Conservation (phyloP, 495 filamentous ascomycete species). For the Lentithecium fluviatile region DNA sequence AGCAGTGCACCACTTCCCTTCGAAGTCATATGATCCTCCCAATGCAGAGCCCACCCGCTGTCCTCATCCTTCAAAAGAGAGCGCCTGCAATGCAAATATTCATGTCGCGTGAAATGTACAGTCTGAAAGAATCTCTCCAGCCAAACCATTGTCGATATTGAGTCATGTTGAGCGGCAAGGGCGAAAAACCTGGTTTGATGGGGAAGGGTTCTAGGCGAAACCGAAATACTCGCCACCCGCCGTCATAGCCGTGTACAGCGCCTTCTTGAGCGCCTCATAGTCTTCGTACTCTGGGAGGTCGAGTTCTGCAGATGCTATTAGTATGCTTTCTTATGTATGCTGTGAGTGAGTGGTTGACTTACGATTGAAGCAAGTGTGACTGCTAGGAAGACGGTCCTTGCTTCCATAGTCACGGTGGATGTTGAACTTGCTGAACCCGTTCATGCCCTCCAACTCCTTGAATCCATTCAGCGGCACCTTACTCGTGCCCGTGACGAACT, state of each 20-base stretch:
- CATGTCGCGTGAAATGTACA: not conserved
- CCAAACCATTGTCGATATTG: too few species aligned
- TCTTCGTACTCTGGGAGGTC: slow-evolving; percentile 98
- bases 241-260: slow-evolving; percentile 90
- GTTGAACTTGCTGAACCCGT: slow-evolving; percentile 96
- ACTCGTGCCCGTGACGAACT: slow-evolving; percentile 97
- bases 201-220: slow-evolving; percentile 70
- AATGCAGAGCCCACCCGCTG: not conserved
- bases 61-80: too few species aligned
- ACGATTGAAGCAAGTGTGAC: slow-evolving; percentile 99
- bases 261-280: slow-evolving; percentile 84
- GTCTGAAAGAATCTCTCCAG: not conserved
- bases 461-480: slow-evolving; percentile 99
- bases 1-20: not conserved
- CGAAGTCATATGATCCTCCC: slow-evolving; percentile 1
- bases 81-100: slow-evolving; percentile 20
- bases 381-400: slow-evolving; percentile 93
- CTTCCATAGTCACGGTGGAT: slow-evolving; percentile 98
- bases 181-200: not conserved
- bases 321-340: slow-evolving; percentile 37
- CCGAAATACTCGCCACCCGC: slow-evolving; percentile 97
- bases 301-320: slow-evolving; percentile 64
- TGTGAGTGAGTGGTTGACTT: slow-evolving; percentile 50
- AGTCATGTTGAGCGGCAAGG: not conserved
- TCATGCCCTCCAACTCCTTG: slow-evolving; percentile 99